Base-by-base conservation (phyloP, 1,139 yeast species). In the Protomyces inundatus region DNA sequence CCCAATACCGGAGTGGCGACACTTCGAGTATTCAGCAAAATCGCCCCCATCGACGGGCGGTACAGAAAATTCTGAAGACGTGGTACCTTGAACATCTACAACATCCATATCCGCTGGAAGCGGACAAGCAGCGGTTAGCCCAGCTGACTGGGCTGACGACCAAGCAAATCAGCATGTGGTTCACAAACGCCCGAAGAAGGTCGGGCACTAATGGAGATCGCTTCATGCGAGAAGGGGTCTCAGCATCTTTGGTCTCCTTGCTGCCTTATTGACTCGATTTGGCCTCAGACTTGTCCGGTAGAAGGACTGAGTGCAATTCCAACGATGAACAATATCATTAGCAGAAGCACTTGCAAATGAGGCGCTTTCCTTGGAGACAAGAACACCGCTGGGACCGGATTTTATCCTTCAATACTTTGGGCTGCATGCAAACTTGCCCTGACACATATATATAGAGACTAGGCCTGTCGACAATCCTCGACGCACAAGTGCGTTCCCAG, bases 151-250 rank as follows among this genome's bases (percentile, higher is more conserved):
- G 97, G 0, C 81, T 93, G 71, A 88, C 91, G 67, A 85, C 88
- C 74, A 96, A 90, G 70, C 98, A 93, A 75, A 81, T 93, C 67
- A 86, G 95, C 68, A 93, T 93, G 74, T 93, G 98, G 98, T 93
- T 93, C 73, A 93, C 93, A 71, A 93, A 93, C 75, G 97, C 97
- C 36, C 82, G 98, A 73, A 81, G 98, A 72, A 80, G 98, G n/a
- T 57, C 61, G 12, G 46, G 51, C 45, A 53, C 71, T 86, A 89
- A 74, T 83, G 90, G 37, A 76, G 76, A 40, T 69, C 73, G 12
- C 66, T 69, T 66, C 71, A 72, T 65, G 67, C 32, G 68, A 65
- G 68, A 40, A 32, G 54, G 46, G 6, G 45, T 55, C 7, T 46
- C 46, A 32, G 51, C 45, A 16, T 46, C 51, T 7, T 40, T 59